Conservation (phyloP, 352 stramenopile genomes). For the Phytopythium cucurbitacearum region DNA sequence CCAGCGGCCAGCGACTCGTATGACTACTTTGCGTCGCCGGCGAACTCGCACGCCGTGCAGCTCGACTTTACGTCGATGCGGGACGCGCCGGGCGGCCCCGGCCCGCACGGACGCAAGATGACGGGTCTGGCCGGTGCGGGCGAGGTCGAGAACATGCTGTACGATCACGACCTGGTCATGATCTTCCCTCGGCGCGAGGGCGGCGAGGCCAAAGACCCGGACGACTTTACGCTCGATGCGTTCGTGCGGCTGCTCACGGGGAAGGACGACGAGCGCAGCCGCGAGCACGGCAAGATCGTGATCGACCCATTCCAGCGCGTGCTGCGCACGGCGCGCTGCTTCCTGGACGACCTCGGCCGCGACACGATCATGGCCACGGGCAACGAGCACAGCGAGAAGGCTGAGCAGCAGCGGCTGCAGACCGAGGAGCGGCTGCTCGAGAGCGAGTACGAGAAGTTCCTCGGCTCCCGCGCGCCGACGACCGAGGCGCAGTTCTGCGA, state of each 20-base stretch:
- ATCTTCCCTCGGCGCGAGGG: constrained; percentile 66
- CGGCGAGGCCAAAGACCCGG: constrained; percentile 59
- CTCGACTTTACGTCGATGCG: constrained; percentile 47
- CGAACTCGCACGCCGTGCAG: constrained; percentile 21
- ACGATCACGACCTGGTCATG: constrained; percentile 80
- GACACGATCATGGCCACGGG: constrained; percentile 32
- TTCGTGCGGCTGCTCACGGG: constrained; percentile 70
- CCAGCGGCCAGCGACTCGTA: constrained; percentile 16
- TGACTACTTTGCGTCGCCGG: constrained; percentile 33
- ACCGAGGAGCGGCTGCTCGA: constrained; percentile 40
- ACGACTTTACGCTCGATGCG: constrained; percentile 53
- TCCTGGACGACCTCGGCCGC: constrained; percentile 54
- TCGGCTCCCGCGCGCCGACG: constrained; percentile 34
- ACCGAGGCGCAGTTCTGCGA: constrained; percentile 67
- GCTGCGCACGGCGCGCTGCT: constrained; percentile 64
- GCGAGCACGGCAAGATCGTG: constrained; percentile 31
- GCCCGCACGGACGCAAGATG: constrained; percentile 2
- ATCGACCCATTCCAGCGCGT: constrained; percentile 73
- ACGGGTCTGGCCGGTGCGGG: neutral
- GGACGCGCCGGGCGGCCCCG: constrained; percentile 8
- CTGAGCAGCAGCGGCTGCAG: constrained; percentile 34
- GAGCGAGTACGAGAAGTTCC: constrained; percentile 56
- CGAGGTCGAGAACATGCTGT: constrained; percentile 43
- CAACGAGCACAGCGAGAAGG: constrained; percentile 46
- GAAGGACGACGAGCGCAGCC: constrained; percentile 46